Evolutionary conservation across 176 grass and related monocot genomes (phyloP).

Genomic region (Neostapfia colusana): DNA sequence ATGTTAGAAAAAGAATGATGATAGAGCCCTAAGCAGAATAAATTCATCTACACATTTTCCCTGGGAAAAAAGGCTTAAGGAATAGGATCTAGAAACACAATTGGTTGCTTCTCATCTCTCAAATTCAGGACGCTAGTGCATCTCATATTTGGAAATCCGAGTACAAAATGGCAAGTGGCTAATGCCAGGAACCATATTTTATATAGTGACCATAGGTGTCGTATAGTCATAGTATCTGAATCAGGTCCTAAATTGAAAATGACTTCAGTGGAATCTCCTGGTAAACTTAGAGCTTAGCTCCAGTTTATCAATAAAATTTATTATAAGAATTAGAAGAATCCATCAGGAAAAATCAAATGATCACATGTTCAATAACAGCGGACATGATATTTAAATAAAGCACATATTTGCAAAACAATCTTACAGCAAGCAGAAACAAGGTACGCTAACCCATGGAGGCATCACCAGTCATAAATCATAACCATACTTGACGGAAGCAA

Average conservation of each 20-base stretch:
- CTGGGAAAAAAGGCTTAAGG: background rate
- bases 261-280: background rate
- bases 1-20: conserved; percentile 6
- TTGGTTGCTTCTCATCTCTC: conserved; percentile 8
- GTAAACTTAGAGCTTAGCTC: background rate
- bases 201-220: background rate
- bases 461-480: background rate
- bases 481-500: background rate
- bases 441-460: background rate
- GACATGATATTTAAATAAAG: background rate
- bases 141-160: no score
- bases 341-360: background rate
- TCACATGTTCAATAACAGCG: background rate
- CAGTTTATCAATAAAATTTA: background rate
- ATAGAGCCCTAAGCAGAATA: background rate
- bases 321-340: background rate
- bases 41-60: background rate
- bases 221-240: background rate
- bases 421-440: background rate
- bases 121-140: background rate
- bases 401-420: background rate
- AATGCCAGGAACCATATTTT: background rate
- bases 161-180: background rate
- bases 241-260: background rate
- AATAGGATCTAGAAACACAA: background rate